Conservation (phyloP, 2,329 filamentous ascomycete genomes). For the Blumeria graminis region DNA sequence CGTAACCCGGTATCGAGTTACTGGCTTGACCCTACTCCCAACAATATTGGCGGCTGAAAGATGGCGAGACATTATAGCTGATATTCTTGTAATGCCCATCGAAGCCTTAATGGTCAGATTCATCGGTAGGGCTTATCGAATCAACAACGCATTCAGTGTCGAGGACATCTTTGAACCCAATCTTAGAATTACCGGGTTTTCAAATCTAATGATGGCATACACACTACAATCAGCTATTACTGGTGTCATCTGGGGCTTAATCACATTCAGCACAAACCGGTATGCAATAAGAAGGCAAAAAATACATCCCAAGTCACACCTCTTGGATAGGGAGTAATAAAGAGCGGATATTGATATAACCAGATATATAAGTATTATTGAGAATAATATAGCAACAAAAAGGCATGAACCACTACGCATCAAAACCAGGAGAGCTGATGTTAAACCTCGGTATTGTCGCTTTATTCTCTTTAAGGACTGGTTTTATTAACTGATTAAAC, state of each 20-base stretch:
- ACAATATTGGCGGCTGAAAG: slow-evolving; percentile 14
- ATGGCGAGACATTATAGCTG: slow-evolving; percentile 11
- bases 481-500: too few relatives aligned
- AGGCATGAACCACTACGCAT: too few relatives aligned
- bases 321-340: too few relatives aligned
- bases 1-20: slow-evolving; percentile 11
- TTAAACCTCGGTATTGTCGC: too few relatives aligned
- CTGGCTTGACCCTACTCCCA: slow-evolving; percentile 15
- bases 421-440: too few relatives aligned
- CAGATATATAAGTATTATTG: too few relatives aligned
- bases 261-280: slow-evolving; percentile 6
- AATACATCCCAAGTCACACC: not conserved
- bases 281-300: slow-evolving; percentile 5
- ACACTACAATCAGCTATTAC: slow-evolving; percentile 10
- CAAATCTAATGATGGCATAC: slow-evolving; percentile 9
- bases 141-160: slow-evolving; percentile 5
- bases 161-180: slow-evolving; percentile 7
- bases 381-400: too few relatives aligned
- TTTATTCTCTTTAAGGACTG: too few relatives aligned
- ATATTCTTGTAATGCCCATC: slow-evolving; percentile 12
- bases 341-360: too few relatives aligned
- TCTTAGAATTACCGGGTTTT: slow-evolving; percentile 4
- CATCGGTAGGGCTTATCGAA: slow-evolving; percentile 11
- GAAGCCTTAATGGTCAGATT: slow-evolving; percentile 14
- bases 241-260: slow-evolving; percentile 11